Base-by-base conservation (phyloP, 345 rosid genomes). In the Populus simonii region DNA sequence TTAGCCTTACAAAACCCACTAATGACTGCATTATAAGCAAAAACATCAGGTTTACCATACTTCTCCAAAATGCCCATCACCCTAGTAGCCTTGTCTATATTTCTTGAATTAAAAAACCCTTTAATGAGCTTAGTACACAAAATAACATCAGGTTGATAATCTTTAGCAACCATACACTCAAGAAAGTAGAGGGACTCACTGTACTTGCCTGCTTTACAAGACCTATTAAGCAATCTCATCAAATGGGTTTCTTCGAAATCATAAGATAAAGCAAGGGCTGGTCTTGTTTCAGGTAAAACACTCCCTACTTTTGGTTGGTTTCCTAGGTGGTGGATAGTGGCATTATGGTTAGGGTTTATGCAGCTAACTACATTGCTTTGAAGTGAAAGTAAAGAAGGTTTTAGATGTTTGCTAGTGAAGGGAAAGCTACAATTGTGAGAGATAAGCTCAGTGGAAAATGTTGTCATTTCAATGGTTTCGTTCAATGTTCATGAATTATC, bases 41-140 rank as follows among this genome's bases (percentile, higher is more conserved):
- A 88, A 36, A 89, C 89, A 83, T 94, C 97, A 76, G 95, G 97
- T 29, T 88, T 79, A 2, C 96, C 94, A 49, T 84, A 77, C 43
- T 65, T 88, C 84, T 94, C 98, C 70, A 91, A 74, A 38, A 94
- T 90, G 78, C 88, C 94, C 93, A 94, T 88, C 7, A 92, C 96
- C 74, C 89, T 88, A 51, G 78, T 76, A 3, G 93, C 94, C 80
- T 93, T 92, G 0, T 88, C 87, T 10, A 87, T 66, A 68, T 91
- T 89, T 76, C 85, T 86, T 0, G 84, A 83, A 38, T 77, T 86
- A 79, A 90, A 89, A 20, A 94, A 88, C 12, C 94, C 93, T 82
- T 90, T 89, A 15, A 92, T 88, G 80, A 94, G 94, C 90, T 89
- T 90, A 9, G 97, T 94, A 76, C 97, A 94, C 61, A 84, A 74